phyloP scores from a whole-genome alignment of 805 yeast species.

The Kodamaea fukazawae region DNA sequence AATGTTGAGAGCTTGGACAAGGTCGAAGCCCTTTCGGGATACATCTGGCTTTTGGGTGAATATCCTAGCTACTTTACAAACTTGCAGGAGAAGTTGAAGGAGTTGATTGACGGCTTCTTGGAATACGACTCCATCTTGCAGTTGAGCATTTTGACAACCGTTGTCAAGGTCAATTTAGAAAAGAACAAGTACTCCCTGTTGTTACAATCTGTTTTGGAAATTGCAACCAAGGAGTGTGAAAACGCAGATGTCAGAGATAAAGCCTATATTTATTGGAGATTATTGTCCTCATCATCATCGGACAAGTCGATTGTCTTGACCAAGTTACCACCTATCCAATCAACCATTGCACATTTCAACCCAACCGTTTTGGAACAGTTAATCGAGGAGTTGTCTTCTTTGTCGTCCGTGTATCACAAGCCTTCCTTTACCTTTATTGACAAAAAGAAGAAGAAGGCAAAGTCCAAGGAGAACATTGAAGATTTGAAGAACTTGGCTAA shows the following conservation, averaged over 20 bases:
- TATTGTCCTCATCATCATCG: conserved; percentile 49
- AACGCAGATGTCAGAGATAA: conserved; percentile 78
- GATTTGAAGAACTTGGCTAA: conserved; percentile 78
- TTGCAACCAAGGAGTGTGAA: conserved; percentile 62
- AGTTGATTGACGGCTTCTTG: conserved; percentile 49
- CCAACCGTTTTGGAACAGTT: conserved; percentile 66
- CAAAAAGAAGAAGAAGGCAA: conserved; percentile 14
- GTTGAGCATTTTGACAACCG: conserved; percentile 54
- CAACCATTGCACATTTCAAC: conserved; percentile 70
- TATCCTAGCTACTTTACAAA: conserved; percentile 60
- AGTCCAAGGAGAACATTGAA: conserved; percentile 47
- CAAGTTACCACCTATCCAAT: conserved; percentile 66
- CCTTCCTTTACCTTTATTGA: conserved; percentile 68
- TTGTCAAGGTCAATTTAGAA: conserved; percentile 54
- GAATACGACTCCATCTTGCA: conserved; percentile 64
- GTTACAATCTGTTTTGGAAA: conserved; percentile 58
- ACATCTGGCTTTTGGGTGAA: conserved; percentile 72
- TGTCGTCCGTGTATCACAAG: conserved; percentile 86
- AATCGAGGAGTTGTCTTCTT: conserved; percentile 71
- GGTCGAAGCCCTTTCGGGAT: conserved; percentile 53
- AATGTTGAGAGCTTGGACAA: conserved; percentile 47
- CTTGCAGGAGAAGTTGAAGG: conserved; percentile 45
- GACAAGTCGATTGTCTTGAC: conserved; percentile 52
- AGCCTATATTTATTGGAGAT: conserved; percentile 78
- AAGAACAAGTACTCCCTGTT: conserved; percentile 32